Base-by-base conservation (phyloP, 306 rosid genomes). In the Rosa lucieae region DNA sequence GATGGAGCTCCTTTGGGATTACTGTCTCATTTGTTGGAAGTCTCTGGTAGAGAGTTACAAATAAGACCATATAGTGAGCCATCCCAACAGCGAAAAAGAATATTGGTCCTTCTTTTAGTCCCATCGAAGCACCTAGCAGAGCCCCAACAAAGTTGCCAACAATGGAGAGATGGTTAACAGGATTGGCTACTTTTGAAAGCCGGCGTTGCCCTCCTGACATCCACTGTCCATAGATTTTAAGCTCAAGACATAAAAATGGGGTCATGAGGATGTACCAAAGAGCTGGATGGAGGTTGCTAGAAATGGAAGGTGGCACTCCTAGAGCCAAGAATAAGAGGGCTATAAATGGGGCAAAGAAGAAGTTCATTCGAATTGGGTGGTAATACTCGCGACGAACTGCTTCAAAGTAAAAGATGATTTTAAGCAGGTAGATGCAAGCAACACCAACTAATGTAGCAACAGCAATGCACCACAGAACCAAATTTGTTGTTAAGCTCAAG, bases 111-210 rank as follows among this genome's bases (percentile, higher is more conserved):
- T 94, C 98, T 75, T 82, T 88, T 15, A 94, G 84, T 44, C 98
- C 98, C 97, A 94, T 92, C 10, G 92, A 77, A 2, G 98, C 97
- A 47, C 98, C 98, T 8, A 90, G 77, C 58, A 94, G 85, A 2
- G 98, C 96, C 63, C 98, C 97, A 2, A 94, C 97, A 88, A 94
- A 94, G 73, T 92, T 94, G n/a, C 98, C 97, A 46, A 90, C 93
- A 62, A 94, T 5, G 11, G 98, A 86, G 44, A 94, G 86, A 73
- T 94, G 96, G 70, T 94, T 94, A 32, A 92, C 86, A 67, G 98
- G 98, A 69, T 94, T 94, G 0, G 97, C 97, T 78, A 94, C 98
- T 70, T 86, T 90, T 21, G 97, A 94, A 14, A 94, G 92, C 82
- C 98, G 84, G 73, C 94, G 83, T 63, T 87, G 97, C 5, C 97